Evolutionary conservation across 2,329 filamentous ascomycete genomes (phyloP).

Genomic region (Fusarium denticulatum): DNA sequence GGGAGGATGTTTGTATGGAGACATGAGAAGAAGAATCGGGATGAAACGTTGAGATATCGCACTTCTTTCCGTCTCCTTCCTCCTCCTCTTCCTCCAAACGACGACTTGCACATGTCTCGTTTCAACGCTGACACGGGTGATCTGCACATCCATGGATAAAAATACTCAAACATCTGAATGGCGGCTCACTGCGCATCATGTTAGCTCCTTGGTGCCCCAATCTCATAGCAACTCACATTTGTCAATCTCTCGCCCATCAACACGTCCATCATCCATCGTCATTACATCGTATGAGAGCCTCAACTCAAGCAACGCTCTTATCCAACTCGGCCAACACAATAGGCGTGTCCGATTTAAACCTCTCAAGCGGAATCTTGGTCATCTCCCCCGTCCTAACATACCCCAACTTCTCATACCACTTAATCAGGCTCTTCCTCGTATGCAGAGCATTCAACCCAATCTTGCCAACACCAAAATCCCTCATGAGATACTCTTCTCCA

Average conservation of each 20-base stretch:
- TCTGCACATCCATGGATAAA: neutral
- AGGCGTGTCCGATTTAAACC: conserved; percentile 27
- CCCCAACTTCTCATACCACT: conserved; percentile 50
- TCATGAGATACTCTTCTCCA: conserved; percentile 46
- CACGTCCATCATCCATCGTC: neutral
- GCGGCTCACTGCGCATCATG: neutral
- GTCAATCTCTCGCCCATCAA: neutral
- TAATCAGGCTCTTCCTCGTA: conserved; percentile 46
- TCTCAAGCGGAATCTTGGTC: conserved; percentile 46
- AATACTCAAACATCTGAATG: neutral
- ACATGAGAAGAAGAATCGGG: neutral
- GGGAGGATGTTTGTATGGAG: neutral
- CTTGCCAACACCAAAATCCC: conserved; percentile 41
- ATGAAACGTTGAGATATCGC: neutral
- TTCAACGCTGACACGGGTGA: neutral
- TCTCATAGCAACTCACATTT: neutral
- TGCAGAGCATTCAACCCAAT: conserved; percentile 49
- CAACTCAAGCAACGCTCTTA: conserved; percentile 39
- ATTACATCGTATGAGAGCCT: too few species aligned
- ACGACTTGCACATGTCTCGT: neutral
- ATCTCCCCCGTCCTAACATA: conserved; percentile 49
- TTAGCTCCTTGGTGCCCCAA: neutral
- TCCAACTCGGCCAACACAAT: conserved; percentile 51
- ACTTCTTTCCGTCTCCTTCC: neutral
- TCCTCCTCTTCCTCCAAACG: neutral